Evolutionary conservation across 345 rosid genomes (phyloP).

Genomic region (Euphorbia pulcherrima): DNA sequence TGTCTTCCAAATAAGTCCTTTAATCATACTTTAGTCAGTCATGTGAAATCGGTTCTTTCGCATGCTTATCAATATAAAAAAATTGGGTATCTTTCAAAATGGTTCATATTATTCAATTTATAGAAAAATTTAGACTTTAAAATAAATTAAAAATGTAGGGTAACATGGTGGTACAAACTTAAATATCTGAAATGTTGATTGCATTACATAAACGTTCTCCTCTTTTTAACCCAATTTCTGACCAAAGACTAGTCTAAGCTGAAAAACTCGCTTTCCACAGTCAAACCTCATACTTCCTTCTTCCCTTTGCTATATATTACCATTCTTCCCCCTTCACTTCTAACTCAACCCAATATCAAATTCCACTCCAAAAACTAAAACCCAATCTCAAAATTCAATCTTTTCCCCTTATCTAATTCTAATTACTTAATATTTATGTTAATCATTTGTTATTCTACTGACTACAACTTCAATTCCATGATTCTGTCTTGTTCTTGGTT

Average conservation of each 20-base stretch:
- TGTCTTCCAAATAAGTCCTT: too few relatives aligned
- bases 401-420: slow-evolving; percentile 12
- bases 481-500: background rate
- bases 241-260: slow-evolving; percentile 74
- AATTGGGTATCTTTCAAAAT: too few relatives aligned
- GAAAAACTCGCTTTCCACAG: slow-evolving; percentile 72
- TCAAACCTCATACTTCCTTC: slow-evolving; percentile 48
- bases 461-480: background rate
- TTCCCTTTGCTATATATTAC: background rate
- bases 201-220: background rate
- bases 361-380: too few relatives aligned
- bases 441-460: background rate
- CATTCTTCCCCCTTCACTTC: background rate
- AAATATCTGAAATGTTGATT: too few relatives aligned
- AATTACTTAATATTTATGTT: background rate
- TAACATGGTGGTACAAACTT: too few relatives aligned
- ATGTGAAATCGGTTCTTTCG: too few relatives aligned
- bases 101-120: too few relatives aligned
- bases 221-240: slow-evolving; percentile 21
- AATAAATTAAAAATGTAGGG: too few relatives aligned
- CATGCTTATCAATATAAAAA: too few relatives aligned
- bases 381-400: too few relatives aligned
- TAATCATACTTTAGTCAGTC: too few relatives aligned
- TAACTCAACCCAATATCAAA: slow-evolving; percentile 18
- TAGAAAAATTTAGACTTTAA: too few relatives aligned